Evolutionary conservation across 148 eudicot species (phyloP).

Genomic region (Rhododendron simsii): DNA sequence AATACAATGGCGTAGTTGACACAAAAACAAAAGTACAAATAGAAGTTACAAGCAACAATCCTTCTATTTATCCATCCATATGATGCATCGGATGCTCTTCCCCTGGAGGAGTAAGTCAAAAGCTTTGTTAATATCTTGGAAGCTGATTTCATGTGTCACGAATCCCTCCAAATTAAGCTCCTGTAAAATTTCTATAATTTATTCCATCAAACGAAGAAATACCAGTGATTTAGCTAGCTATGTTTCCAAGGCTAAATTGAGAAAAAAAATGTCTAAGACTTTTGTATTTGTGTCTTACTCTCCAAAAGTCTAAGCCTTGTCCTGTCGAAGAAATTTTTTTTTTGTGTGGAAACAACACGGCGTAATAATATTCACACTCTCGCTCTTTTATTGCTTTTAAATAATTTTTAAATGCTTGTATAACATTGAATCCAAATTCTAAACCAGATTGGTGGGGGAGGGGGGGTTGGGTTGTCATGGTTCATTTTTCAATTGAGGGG

Average conservation of each 20-base stretch:
- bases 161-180: constrained; percentile 58
- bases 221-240: not conserved
- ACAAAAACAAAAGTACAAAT: not conserved
- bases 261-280: not conserved
- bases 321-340: not conserved
- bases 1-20: not conserved
- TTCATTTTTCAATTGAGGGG: no score
- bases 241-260: not conserved
- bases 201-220: not conserved
- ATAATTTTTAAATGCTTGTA: no score
- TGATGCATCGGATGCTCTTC: constrained; percentile 65
- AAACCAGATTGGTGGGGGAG: no score
- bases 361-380: no score
- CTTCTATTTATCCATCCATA: constrained; percentile 51
- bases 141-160: constrained; percentile 52
- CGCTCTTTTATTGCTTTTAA: no score
- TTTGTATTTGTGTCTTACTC: not conserved
- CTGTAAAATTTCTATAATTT: constrained; percentile 20
- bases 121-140: constrained; percentile 62
- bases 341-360: no score
- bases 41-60: not conserved
- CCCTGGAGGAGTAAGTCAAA: constrained; percentile 51
- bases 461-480: no score
- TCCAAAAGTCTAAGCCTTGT: not conserved
- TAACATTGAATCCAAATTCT: no score